Evolutionary conservation across 768 basidiomycete genomes (phyloP), one percentile per base, ranked within the genome.

Genomic region (Tylopilus cervinicoccineus): DNA sequence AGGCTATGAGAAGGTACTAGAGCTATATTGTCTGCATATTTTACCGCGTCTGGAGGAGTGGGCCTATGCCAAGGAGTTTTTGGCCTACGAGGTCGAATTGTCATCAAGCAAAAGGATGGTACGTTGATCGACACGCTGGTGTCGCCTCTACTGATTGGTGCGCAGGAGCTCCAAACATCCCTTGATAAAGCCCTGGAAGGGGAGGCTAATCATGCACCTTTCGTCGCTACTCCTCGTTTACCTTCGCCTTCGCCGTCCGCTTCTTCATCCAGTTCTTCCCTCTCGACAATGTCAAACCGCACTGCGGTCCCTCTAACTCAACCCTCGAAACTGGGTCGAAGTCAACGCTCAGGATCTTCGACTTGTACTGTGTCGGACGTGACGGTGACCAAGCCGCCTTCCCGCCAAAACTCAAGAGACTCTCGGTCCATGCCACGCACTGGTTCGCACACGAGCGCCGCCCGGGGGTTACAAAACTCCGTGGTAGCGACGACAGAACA

Each of bases 31-130:
- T 56, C 69, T 90, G 14, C 81, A 84, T 49, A 68, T 92, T 29
- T 66, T 93, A 29, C 86, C 89, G 0, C 78, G 79, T 39, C 62
- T 92, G 23, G 79, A 78, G 40, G 83, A 88, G 58, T 92, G 89
- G 89, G 81, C 83, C 17, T 88, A 89, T 57, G 86, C 84, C 14
- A 74, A 71, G 43, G 87, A 88, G 54, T 91, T 90, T 60, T 60
- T 93, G 49, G 72, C 77, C 33, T 86, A 86, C 54, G 89, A 92
- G 60, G 71, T 71, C 22, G 86, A 91, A 58, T 70, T 92, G 23
- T 56, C 75, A 16, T 54, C 62, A 2, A 67, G 72, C 17, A 70
- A 64, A 42, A 74, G 79, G 66, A 71, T 76, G 71, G 89, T 89
- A 59, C 45, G 71, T 65, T 32, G 14, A 28, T 11, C 37, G 37